Percentiles rank a stretch among this genome's conserved stretches.
Evolutionary conservation across 768 basidiomycete species (phyloP).

Genomic region (Agrocybe praecox): DNA sequence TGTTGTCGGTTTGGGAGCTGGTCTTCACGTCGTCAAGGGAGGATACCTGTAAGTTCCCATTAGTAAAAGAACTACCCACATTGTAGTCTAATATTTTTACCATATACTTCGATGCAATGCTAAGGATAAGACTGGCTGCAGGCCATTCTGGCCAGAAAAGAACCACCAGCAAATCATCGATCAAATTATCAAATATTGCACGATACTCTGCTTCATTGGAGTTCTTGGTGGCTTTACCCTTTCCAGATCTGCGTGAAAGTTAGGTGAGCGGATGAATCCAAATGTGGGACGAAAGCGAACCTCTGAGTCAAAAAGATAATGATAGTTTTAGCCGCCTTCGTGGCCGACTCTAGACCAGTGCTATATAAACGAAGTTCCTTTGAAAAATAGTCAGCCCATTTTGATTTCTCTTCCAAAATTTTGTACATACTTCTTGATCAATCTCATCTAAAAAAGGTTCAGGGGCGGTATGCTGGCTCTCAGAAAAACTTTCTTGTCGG

Average conservation of each 20-base stretch:
- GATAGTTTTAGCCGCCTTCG: constrained; percentile 84
- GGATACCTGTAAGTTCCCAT: constrained; percentile 56
- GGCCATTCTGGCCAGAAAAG: constrained; percentile 99
- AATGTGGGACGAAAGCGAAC: constrained; percentile 26
- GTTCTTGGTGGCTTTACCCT: constrained; percentile 85
- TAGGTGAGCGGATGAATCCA: not conserved
- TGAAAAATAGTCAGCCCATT: not conserved
- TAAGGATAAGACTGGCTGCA: constrained; percentile 80
- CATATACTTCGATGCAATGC: constrained; percentile 84
- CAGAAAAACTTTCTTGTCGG: constrained; percentile 63
- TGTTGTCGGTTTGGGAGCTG: constrained; percentile 65
- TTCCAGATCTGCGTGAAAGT: constrained; percentile 63
- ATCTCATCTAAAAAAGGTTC: constrained; percentile 67
- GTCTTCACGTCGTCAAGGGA: constrained; percentile 84
- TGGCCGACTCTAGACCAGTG: constrained; percentile 78
- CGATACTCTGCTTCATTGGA: constrained; percentile 95
- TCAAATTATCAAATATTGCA: constrained; percentile 87
- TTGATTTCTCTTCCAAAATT: not conserved
- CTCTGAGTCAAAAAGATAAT: constrained; percentile 74
- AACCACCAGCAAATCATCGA: constrained; percentile 85
- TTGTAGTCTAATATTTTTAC: constrained; percentile 35
- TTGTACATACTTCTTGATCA: constrained; percentile 56
- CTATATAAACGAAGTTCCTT: constrained; percentile 76
- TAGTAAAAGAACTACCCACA: not conserved
- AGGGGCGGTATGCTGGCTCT: constrained; percentile 34